Evolutionary conservation across 1,139 yeast genomes (phyloP).

Genomic region (Scheffersomyces insectosa): DNA sequence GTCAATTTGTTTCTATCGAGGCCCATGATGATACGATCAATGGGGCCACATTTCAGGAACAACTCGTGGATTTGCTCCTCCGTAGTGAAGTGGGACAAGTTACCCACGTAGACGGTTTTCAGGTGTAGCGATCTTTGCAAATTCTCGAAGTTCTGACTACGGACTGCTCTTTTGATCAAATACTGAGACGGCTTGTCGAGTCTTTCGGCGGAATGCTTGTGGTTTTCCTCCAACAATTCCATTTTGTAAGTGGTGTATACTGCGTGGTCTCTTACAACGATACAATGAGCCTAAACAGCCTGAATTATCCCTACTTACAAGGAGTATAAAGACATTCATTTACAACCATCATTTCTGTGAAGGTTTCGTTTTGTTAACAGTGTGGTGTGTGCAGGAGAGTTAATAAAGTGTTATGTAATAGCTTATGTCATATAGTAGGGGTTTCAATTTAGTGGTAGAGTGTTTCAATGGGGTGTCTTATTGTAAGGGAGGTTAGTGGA

Average conservation of each 20-base stretch:
- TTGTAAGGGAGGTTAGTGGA: too few species aligned
- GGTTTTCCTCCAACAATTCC: conserved; percentile 60
- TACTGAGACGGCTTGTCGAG: conserved; percentile 80
- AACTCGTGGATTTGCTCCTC: conserved; percentile 92
- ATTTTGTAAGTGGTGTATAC: conserved; percentile 13
- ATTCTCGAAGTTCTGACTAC: conserved; percentile 54
- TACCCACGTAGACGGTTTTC: conserved; percentile 85
- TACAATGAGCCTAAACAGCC: too few species aligned
- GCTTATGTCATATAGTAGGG: too few species aligned
- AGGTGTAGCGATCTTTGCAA: conserved; percentile 64
- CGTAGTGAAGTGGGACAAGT: conserved; percentile 78
- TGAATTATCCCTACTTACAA: too few species aligned
- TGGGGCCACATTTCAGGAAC: conserved; percentile 76
- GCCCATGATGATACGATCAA: conserved; percentile 87
- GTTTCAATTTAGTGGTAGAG: too few species aligned
- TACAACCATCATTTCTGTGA: background rate
- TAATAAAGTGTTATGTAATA: background rate
- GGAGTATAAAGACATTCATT: too few species aligned
- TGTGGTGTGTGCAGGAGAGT: background rate
- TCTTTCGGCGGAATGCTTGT: conserved; percentile 56
- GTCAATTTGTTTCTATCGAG: conserved; percentile 83
- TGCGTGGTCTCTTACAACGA: conserved; percentile 1
- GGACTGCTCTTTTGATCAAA: conserved; percentile 70
- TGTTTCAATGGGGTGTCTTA: too few species aligned
- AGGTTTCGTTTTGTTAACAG: background rate